Evolutionary conservation across 352 stramenopile species (phyloP).

Genomic region (Phytophthora vignae): DNA sequence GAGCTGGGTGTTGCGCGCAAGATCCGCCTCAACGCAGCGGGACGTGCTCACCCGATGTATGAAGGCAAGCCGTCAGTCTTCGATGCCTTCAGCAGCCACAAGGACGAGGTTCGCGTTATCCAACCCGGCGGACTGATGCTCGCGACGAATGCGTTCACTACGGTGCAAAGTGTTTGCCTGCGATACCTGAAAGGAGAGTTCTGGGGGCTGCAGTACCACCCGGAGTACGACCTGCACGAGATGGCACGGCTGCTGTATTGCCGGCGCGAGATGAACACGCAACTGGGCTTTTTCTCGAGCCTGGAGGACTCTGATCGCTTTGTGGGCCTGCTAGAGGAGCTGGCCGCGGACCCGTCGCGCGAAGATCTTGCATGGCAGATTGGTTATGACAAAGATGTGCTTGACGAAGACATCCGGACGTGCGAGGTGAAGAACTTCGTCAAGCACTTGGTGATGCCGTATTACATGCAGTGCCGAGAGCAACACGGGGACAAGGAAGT

Average conservation of each 20-base stretch:
- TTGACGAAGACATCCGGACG: constrained; percentile 70
- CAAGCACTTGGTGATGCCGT: constrained; percentile 74
- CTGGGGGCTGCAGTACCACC: constrained; percentile 82
- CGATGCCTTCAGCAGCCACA: constrained; percentile 80
- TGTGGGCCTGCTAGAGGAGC: constrained; percentile 61
- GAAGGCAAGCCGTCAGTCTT: constrained; percentile 76
- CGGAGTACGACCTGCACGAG: constrained; percentile 83
- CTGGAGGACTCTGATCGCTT: constrained; percentile 57
- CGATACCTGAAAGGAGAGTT: constrained; percentile 76
- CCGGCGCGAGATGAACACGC: constrained; percentile 65
- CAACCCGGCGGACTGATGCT: constrained; percentile 56
- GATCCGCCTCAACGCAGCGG: constrained; percentile 62
- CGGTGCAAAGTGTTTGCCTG: constrained; percentile 65
- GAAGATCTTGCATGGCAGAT: constrained; percentile 70
- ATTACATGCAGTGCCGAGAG: constrained; percentile 40
- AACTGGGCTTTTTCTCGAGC: constrained; percentile 71
- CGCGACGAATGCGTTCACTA: constrained; percentile 63
- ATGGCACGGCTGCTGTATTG: constrained; percentile 76
- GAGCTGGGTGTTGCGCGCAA: constrained; percentile 76
- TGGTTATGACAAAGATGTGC: constrained; percentile 71
- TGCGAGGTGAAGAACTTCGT: constrained; percentile 83
- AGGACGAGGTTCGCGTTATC: constrained; percentile 78
- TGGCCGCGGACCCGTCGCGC: constrained; percentile 60
- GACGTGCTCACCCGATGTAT: constrained; percentile 77
- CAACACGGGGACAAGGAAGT: constrained; percentile 9